Evolutionary conservation across 2,329 filamentous ascomycete genomes (phyloP), one percentile per base, ranked within the genome.

Genomic region (Phaeosphaeriaceae sp.): DNA sequence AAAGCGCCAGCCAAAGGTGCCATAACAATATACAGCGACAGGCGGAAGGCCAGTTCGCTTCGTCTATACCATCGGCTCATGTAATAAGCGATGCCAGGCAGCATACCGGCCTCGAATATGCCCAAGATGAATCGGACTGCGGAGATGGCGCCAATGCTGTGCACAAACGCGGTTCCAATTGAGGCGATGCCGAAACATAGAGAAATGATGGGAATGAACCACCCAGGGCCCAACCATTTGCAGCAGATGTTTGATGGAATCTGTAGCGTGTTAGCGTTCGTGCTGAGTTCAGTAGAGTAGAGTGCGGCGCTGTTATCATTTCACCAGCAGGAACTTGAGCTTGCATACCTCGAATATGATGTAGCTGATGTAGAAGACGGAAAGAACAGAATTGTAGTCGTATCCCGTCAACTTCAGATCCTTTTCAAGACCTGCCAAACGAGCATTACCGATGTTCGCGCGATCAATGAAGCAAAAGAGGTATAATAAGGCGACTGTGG

Each of bases 11-110:
- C 89, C 0, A 92, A 79, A 0, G 89, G 88, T 0, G 88, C 86
- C 84, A 88, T 89, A 55, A 91, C 87, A 54, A 91, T 86, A 76
- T 91, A 91, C 1, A 91, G 78, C 0, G 87, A 85, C 0, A 91
- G 78, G 0, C 89, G 83, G 72, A 91, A 91, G 0, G 86, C 84
- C 6, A 92, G 78, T 74, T 92, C 89, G 50, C 83, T 84, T 31
- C 87, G 81, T n/a, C 88, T 81, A 65, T 91, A 92, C 89, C 89
- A 47, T 25, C 45, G 6, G 20, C 21, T 47, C 20, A 91, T 78
- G 66, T 91, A 92, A 75, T 91, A 92, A 0, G 89, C 88, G 42
- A 91, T 90, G 0, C 90, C 89, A 0, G 90, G 90, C 53, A 92
- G 75, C 85, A 92, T 87, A 7, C 89, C 90, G 0, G 90, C 88